Base-by-base conservation (phyloP, 352 stramenopile genomes). In the Aphanomyces euteiches region DNA sequence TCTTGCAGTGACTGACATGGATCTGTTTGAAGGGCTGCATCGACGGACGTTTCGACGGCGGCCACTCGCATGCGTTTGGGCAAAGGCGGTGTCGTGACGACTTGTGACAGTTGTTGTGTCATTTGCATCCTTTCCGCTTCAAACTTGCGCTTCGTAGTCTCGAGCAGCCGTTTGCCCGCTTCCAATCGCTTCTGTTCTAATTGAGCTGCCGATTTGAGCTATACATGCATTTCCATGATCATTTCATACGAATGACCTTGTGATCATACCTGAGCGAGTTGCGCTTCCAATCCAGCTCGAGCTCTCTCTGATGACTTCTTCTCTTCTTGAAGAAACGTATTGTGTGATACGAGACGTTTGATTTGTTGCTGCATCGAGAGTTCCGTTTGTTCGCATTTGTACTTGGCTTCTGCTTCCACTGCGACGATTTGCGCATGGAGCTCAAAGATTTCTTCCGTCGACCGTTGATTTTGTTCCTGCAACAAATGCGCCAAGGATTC, bases 361-460 rank as follows among this genome's bases (percentile, higher is more conserved):
- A 67, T 17, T 40, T 67, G 41, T 12, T 67, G 38, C 59, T 48
- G 7, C 10, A 50, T 67, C 40, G 59, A 48, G 17, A 56, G n/a
- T 40, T 67, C 59, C 21, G 54, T 67, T 45, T 67, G 59, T 34
- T 67, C 38, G 43, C 59, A 67, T 17, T 54, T 53, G 59, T 56
- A 67, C 19, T 19, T 50, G 10, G 59, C 59, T 50, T 67, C 59
- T 41, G 59, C 59, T 19, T 67, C 59, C 15, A 67, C 43, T 7
- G 43, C 43, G 17, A 50, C 41, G 2, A 67, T n/a, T 19, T 67
- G 41, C 17, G 59, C 41, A 10, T 54, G 19, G 38, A 50, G n/a
- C 7, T 67, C 59, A 37, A 67, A 67, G 43, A 67, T 48, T 37
- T 67, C 40, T 56, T 67, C 59, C 21, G 28, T 67, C 36, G 13